phyloP scores from a whole-genome alignment of 2,329 filamentous ascomycete species.

The Diaporthe sp. region DNA sequence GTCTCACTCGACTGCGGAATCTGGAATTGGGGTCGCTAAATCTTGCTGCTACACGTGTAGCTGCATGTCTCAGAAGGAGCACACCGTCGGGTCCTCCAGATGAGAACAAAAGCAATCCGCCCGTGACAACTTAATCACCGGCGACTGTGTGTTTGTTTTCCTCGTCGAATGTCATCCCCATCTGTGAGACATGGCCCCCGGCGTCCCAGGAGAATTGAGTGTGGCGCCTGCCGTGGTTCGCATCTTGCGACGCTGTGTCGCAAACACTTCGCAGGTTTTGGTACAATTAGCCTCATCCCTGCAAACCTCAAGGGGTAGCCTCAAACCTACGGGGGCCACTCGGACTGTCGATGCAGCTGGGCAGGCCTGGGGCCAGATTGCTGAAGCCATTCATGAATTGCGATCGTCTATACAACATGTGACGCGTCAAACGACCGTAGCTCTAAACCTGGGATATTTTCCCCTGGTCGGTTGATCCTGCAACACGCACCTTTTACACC shows the following conservation, averaged over 20 bases:
- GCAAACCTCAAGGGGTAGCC: background rate
- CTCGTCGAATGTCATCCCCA: slow-evolving; percentile 21
- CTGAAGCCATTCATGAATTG: slow-evolving; percentile 16
- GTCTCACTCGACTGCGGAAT: slow-evolving; percentile 38
- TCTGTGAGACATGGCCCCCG: slow-evolving; percentile 34
- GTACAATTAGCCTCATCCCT: slow-evolving; percentile 8
- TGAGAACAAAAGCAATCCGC: slow-evolving; percentile 23
- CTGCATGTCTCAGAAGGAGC: slow-evolving; percentile 41
- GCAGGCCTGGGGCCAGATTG: background rate
- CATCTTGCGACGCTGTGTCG: slow-evolving; percentile 28
- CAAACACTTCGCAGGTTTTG: slow-evolving; percentile 25
- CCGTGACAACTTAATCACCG: slow-evolving; percentile 24
- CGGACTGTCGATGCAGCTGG: slow-evolving; percentile 17
- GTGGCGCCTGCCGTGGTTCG: slow-evolving; percentile 38
- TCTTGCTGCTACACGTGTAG: slow-evolving; percentile 41
- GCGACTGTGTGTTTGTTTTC: slow-evolving; percentile 11
- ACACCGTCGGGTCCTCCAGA: slow-evolving; percentile 36
- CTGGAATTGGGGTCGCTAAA: slow-evolving; percentile 37
- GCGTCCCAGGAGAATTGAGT: slow-evolving; percentile 35
- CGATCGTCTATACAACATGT: background rate
- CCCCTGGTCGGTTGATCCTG: background rate
- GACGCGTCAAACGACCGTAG: background rate
- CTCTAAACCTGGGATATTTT: background rate
- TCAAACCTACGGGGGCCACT: background rate
- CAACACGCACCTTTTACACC: slow-evolving; percentile 3